Evolutionary conservation across 371 early-diverging fungal genomes (phyloP), one percentile per base, ranked within the genome.

Genomic region (Mortierella sp.): DNA sequence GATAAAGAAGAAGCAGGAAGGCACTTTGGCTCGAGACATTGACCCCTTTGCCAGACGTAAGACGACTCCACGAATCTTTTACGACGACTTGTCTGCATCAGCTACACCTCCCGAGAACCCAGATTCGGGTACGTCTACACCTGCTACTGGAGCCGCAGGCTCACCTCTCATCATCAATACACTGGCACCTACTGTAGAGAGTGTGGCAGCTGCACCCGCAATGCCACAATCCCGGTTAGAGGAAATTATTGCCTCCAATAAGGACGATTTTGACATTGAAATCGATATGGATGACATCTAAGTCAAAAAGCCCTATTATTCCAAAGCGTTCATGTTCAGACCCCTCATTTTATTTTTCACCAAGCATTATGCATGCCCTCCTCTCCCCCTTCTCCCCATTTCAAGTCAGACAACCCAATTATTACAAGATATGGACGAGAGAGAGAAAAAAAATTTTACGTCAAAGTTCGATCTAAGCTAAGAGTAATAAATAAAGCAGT

Each of bases 1-100:
- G 10, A 32, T 29, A n/a, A 65, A 62, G 45, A 66, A 66, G 61
- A 71, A 61, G 45, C 56, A 42, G 19, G 60, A 66, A 55, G 68
- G 70, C 6, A 17, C 42, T 0, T 32, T 40, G 15, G 62, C 51
- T 55, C 66, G 66, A 23, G 71, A 65, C 26, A 19, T 75, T n/a
- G 83, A 83, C 42, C 83, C 83, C 2, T 83, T 83, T 68, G 83
- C 83, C 2, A 49, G 83, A 43, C 75, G 73, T 49, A 83, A 83
- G 70, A 72, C 76, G 28, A 57, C 56, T 19, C 82, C 83, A 1
- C 54, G 65, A 10, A 29, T 76, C 59, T 55, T 76, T 47, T 76
- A 79, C 23, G 76, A 68, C 31, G 67, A 72, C n/a, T 64, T 74
- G 42, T 65, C 74, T 12, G 35, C 66, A 19, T 60, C 76, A 32